Evolutionary conservation across 257 asterid species (phyloP), one percentile per base, ranked within the genome.

Genomic region (Handroanthus guayacan): DNA sequence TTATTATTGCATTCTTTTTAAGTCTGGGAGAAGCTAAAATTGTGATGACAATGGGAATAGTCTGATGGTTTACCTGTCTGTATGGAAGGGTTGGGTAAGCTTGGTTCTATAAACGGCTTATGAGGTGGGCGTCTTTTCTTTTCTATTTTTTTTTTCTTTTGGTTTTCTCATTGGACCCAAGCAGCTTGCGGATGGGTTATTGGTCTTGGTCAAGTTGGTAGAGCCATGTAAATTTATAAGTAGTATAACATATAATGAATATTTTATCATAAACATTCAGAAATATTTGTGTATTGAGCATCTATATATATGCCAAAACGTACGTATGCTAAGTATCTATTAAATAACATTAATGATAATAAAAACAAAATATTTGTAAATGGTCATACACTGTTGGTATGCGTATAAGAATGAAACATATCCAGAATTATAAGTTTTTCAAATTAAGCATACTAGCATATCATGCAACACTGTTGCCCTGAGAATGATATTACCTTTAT

Each of bases 11-110:
- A 25, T 25, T 52, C 51, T n/a, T 37, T 11, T 70, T 17, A 10
- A 16, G 65, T 39, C 31, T 52, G 9, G 68, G 47, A 43, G 67
- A 60, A 66, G 58, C 62, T 39, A 39, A 66, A 13, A 41, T 52
- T 3, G 17, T 51, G 10, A 11, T 17, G 10, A 9, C 31, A 16
- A 44, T 52, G 25, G 25, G 20, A 52, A 4, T 3, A 17, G 44
- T 12, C 37, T 57, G 17, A 58, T 11, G 36, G 47, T 58, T 25
- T 13, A 25, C 10, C 63, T 63, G 43, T 39, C 37, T 54, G 34
- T 43, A 25, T 25, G 31, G 31, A 25, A 25, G 31, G 31, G 31
- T 1, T 1, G 31, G 31, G 31, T 25, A 25, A 25, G 31, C n/a
- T 66, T 41, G 13, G 56, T 37, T 38, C 16, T 41, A 38, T 54